These are phyloP conservation scores for Adenanthera pavonina DNA, from an alignment of 306 rosid species.

Conservation along the genomic window DNA sequence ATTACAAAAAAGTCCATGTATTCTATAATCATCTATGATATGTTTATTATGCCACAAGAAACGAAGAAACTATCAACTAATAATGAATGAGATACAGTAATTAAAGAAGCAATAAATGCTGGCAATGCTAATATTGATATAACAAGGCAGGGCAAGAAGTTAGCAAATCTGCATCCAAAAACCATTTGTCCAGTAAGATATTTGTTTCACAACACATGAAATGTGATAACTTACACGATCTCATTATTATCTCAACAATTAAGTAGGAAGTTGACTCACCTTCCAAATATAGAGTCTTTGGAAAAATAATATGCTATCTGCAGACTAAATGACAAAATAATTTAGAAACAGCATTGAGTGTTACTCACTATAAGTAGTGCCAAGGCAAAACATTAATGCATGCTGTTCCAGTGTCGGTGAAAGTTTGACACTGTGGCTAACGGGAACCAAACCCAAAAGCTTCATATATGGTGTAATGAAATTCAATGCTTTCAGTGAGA, in stretches of 20 bases:
- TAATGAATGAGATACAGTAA: neutral
- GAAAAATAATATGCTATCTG: constrained; percentile 60
- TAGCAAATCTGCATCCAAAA: constrained; percentile 55
- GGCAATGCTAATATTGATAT: too few species aligned
- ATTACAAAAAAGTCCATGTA: neutral
- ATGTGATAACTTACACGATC: neutral
- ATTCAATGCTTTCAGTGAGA: neutral
- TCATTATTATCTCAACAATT: neutral
- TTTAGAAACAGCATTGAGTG: neutral
- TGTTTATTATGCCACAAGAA: neutral
- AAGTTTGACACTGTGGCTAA: neutral
- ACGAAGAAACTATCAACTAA: neutral
- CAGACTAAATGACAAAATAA: constrained; percentile 61
- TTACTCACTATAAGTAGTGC: neutral
- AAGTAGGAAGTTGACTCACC: constrained; percentile 40
- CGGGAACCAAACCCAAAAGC: neutral
- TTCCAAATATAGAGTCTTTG: constrained; percentile 54
- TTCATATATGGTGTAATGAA: neutral
- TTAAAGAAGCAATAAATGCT: constrained; percentile 42
- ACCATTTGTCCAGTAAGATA: neutral
- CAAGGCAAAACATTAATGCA: neutral
- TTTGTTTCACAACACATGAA: neutral
- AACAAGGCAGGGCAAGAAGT: constrained; percentile 67
- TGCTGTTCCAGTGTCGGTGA: neutral
- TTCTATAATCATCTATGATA: neutral